Evolutionary conservation across 2,329 filamentous ascomycete genomes (phyloP).

Genomic region (Cytospora piceicola): DNA sequence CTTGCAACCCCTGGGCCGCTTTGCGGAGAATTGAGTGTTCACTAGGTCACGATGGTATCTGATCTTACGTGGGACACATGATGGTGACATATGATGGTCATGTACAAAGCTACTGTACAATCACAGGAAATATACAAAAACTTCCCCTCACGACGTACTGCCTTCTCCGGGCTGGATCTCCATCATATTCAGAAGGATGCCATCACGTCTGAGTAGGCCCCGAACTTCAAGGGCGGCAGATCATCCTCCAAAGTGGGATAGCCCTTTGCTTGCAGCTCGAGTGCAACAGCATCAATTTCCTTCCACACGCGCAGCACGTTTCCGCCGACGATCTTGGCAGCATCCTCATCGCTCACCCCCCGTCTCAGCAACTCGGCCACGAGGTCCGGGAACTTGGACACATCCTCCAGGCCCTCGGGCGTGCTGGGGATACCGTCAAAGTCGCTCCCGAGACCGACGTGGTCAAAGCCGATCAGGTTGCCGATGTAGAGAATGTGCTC

Average conservation of each 20-base stretch:
- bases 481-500: slow-evolving; percentile 84
- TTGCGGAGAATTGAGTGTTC: not conserved
- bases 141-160: not conserved
- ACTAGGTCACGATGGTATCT: not conserved
- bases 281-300: slow-evolving; percentile 74
- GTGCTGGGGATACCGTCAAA: slow-evolving; percentile 76
- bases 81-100: too few species aligned
- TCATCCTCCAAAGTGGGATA: slow-evolving; percentile 60
- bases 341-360: slow-evolving; percentile 76
- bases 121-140: slow-evolving; percentile 1
- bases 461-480: slow-evolving; percentile 78
- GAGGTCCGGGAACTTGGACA: slow-evolving; percentile 79
- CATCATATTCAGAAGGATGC: not conserved
- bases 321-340: slow-evolving; percentile 73
- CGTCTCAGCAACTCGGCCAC: slow-evolving; percentile 74
- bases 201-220: slow-evolving; percentile 18
- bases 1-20: not conserved
- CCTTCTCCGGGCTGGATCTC: not conserved
- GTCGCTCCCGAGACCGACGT: slow-evolving; percentile 88
- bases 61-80: not conserved
- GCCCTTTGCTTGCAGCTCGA: slow-evolving; percentile 63
- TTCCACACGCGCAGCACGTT: slow-evolving; percentile 86
- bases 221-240: slow-evolving; percentile 36
- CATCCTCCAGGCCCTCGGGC: slow-evolving; percentile 79
- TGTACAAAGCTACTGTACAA: slow-evolving; percentile 17